Evolutionary conservation across 2,329 filamentous ascomycete genomes (phyloP).

Genomic region (Alternaria rosae): DNA sequence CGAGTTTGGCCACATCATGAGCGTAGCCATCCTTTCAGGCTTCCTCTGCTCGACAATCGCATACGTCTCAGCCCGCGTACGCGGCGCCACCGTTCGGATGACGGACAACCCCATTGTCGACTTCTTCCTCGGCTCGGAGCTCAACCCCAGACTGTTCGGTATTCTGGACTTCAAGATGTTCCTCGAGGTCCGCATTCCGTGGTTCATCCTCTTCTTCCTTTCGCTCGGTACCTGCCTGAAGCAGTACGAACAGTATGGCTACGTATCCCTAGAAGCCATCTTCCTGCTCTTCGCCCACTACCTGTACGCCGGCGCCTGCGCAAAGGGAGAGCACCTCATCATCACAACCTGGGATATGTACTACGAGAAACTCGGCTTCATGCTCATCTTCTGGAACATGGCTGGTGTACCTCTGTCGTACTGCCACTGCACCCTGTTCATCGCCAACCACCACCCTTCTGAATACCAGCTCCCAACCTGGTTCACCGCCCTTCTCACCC

Average conservation of each 20-base stretch:
- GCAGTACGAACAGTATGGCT: conserved; percentile 85
- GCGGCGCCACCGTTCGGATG: conserved; percentile 91
- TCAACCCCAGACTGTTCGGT: conserved; percentile 85
- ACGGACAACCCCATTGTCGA: conserved; percentile 82
- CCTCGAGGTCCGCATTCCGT: conserved; percentile 89
- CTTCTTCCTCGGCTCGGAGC: conserved; percentile 89
- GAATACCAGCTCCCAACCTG: conserved; percentile 79
- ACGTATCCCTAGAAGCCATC: conserved; percentile 82
- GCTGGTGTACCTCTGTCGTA: conserved; percentile 90
- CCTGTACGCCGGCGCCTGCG: conserved; percentile 89
- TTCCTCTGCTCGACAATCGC: conserved; percentile 83
- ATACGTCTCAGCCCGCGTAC: conserved; percentile 81
- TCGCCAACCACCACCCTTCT: conserved; percentile 81
- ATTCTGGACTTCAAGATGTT: conserved; percentile 95
- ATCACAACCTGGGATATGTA: conserved; percentile 95
- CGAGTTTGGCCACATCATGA: conserved; percentile 92
- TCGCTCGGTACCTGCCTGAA: conserved; percentile 78
- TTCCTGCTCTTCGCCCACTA: conserved; percentile 91
- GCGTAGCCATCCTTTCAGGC: conserved; percentile 89
- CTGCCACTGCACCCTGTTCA: conserved; percentile 91
- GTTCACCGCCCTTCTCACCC: conserved; percentile 70
- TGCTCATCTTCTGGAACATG: conserved; percentile 98
- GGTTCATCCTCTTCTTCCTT: conserved; percentile 87
- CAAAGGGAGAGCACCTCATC: conserved; percentile 91
- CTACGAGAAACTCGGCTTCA: conserved; percentile 96